Evolutionary conservation across 768 basidiomycete species (phyloP).

Genomic region (Holtermanniella nyarrowii): DNA sequence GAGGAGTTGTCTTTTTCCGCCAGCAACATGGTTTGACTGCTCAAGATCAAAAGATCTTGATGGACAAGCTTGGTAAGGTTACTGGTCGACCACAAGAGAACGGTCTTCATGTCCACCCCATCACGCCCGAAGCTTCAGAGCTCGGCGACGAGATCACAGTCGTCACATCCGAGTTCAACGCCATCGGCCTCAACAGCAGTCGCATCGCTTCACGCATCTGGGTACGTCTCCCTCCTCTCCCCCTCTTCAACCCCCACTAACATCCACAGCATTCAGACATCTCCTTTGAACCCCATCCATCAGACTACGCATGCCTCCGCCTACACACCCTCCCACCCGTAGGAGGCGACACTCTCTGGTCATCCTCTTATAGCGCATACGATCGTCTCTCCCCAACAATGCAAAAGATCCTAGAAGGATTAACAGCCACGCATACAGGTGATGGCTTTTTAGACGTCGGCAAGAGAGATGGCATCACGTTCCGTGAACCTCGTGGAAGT

Average conservation of each 20-base stretch:
- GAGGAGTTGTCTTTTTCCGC: slow-evolving; percentile 59
- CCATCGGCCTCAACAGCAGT: background rate
- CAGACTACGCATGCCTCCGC: slow-evolving; percentile 50
- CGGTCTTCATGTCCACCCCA: slow-evolving; percentile 52
- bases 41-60: slow-evolving; percentile 50
- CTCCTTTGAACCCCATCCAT: slow-evolving; percentile 54
- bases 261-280: slow-evolving; percentile 48
- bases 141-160: slow-evolving; percentile 51
- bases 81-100: slow-evolving; percentile 47
- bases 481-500: slow-evolving; percentile 45
- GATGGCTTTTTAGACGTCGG: slow-evolving; percentile 37
- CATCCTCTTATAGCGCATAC: slow-evolving; percentile 52
- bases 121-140: slow-evolving; percentile 48
- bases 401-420: slow-evolving; percentile 50
- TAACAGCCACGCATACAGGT: slow-evolving; percentile 50
- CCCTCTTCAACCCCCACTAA: background rate
- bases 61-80: slow-evolving; percentile 46
- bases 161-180: slow-evolving; percentile 43
- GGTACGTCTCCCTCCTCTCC: background rate
- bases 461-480: slow-evolving; percentile 11
- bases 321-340: slow-evolving; percentile 28
- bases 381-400: slow-evolving; percentile 52
- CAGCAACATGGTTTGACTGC: slow-evolving; percentile 47
- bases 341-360: slow-evolving; percentile 45
- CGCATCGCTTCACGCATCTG: slow-evolving; percentile 6